These are phyloP conservation scores for Byssochlamys sp. DNA, from an alignment of 2,329 filamentous ascomycete genomes.

Conservation along the genomic window DNA sequence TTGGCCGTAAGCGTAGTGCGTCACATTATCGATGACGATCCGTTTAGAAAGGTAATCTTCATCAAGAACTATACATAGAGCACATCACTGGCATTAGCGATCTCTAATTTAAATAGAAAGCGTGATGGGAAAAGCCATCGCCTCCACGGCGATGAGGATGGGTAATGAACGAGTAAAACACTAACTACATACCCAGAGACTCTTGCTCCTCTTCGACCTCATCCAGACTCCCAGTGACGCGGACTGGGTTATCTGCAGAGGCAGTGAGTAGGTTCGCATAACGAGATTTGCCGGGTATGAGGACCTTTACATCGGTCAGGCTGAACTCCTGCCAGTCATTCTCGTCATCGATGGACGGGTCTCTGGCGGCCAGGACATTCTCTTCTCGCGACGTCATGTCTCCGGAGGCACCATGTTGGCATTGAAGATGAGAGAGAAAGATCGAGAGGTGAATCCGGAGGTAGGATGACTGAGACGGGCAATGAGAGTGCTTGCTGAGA, in stretches of 20 bases:
- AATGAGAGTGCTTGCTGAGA: background rate
- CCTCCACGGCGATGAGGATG: background rate
- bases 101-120: background rate
- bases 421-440: background rate
- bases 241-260: conserved; percentile 45
- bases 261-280: conserved; percentile 48
- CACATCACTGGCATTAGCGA: conserved; percentile 1
- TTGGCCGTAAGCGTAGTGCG: conserved; percentile 41
- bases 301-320: conserved; percentile 46
- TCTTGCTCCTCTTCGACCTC: conserved; percentile 36
- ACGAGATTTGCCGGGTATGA: conserved; percentile 38
- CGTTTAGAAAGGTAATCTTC: conserved; percentile 31
- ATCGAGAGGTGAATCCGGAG: conserved; percentile 2
- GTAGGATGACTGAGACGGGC: background rate
- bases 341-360: conserved; percentile 37
- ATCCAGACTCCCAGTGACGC: conserved; percentile 44
- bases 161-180: background rate
- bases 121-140: background rate
- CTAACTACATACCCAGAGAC: conserved; percentile 27
- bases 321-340: conserved; percentile 54
- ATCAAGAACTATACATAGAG: conserved; percentile 24
- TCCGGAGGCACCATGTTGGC: conserved; percentile 26
- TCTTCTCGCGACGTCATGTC: conserved; percentile 38
- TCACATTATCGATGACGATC: conserved; percentile 41
- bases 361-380: conserved; percentile 35